Evolutionary conservation across 2,329 filamentous ascomycete genomes (phyloP).

Genomic region (Fusarium sp.): DNA sequence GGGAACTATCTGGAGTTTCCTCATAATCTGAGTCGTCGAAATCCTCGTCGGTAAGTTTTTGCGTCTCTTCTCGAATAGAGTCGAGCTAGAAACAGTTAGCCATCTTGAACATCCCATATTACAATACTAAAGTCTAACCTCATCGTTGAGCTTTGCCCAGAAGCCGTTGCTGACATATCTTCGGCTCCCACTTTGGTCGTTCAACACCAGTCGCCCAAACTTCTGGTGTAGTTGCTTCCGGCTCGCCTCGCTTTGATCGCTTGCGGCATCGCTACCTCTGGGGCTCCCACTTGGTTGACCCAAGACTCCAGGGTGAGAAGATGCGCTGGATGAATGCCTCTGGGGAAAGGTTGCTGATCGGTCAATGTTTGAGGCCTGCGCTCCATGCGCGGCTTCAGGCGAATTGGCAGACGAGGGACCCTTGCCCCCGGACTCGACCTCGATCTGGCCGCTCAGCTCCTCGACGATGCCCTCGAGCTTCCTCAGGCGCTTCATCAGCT

Average conservation of each 20-base stretch:
- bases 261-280: conserved; percentile 43
- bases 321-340: conserved; percentile 33
- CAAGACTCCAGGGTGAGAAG: conserved; percentile 21
- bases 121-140: conserved; percentile 59
- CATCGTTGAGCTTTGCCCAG: conserved; percentile 81
- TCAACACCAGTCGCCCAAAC: conserved; percentile 77
- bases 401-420: conserved; percentile 48
- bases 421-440: conserved; percentile 59
- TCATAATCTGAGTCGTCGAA: conserved; percentile 70
- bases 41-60: conserved; percentile 59
- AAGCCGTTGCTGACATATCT: conserved; percentile 83
- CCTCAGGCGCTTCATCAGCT: conserved; percentile 77
- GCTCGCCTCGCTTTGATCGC: conserved; percentile 51
- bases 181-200: conserved; percentile 74
- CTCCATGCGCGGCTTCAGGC: conserved; percentile 42
- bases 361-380: conserved; percentile 28
- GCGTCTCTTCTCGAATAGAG: conserved; percentile 62
- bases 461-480: conserved; percentile 83
- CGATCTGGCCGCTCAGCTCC: conserved; percentile 74
- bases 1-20: conserved; percentile 62
- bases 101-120: neutral
- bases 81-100: conserved; percentile 47
- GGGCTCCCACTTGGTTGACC: conserved; percentile 30
- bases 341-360: conserved; percentile 21
- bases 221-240: conserved; percentile 53